A percentile compares a stretch with the other conserved stretches of the same genome.
phyloP scores from a whole-genome alignment of 305 asterid species.

The Solanum chacoense region DNA sequence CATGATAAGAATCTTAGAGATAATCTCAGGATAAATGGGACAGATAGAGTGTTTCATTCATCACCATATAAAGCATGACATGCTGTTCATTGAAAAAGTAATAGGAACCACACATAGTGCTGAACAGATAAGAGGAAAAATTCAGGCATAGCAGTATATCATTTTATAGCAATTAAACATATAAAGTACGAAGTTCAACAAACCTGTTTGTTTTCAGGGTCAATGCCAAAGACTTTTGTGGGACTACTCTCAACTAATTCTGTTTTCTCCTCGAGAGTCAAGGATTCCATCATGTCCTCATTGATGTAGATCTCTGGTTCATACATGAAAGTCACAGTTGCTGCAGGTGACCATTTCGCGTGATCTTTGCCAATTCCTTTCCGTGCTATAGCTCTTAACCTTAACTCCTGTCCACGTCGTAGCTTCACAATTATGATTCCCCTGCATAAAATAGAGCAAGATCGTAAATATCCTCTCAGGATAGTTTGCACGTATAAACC shows the following conservation, averaged over 20 bases:
- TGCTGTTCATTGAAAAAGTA: background rate
- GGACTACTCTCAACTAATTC: slow-evolving; percentile 90
- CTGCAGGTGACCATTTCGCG: slow-evolving; percentile 99
- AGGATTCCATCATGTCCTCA: slow-evolving; percentile 78
- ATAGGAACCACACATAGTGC: background rate
- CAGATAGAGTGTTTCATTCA: background rate
- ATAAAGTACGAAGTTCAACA: background rate
- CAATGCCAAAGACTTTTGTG: slow-evolving; percentile 69
- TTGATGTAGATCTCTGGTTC: slow-evolving; percentile 87
- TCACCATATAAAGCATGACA: background rate
- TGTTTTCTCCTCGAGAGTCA: slow-evolving; percentile 50
- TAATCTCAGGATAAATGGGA: background rate
- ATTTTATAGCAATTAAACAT: background rate
- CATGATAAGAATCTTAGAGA: background rate
- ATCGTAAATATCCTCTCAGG: background rate
- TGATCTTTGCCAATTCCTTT: slow-evolving; percentile 99
- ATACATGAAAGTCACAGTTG: slow-evolving; percentile 96
- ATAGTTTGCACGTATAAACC: background rate
- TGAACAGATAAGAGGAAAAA: background rate
- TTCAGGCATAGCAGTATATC: background rate
- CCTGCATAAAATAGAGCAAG: slow-evolving; percentile 25
- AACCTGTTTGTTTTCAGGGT: slow-evolving; percentile 63
- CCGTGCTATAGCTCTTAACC: slow-evolving; percentile 89
- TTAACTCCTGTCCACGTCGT: slow-evolving; percentile 89
- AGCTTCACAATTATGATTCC: slow-evolving; percentile 96